A percentile compares a stretch with the other conserved stretches of the same genome.
phyloP scores from a whole-genome alignment of 305 asterid genomes.

The Fraxinus velutina region DNA sequence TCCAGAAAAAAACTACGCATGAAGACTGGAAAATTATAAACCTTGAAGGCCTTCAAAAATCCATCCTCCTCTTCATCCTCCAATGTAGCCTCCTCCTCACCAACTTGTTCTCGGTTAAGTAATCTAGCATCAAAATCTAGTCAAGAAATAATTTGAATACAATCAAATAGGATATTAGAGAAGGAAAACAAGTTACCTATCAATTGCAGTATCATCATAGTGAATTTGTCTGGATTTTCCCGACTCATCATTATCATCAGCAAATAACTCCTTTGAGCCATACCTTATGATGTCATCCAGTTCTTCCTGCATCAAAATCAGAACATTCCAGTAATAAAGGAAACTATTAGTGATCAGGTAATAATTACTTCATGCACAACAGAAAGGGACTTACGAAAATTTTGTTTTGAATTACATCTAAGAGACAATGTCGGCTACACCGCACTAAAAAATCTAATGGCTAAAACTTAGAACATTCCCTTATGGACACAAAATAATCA shows the following conservation, averaged over 20 bases:
- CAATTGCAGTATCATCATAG: conserved; percentile 94
- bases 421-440: not conserved
- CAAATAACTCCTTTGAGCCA: conserved; percentile 93
- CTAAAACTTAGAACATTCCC: not conserved
- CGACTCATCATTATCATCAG: conserved; percentile 82
- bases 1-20: not conserved
- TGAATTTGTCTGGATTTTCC: conserved; percentile 97
- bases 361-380: not conserved
- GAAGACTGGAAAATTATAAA: conserved; percentile 25
- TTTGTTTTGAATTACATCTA: not conserved
- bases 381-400: not conserved
- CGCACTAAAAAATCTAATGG: not conserved
- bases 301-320: conserved; percentile 69
- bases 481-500: conserved; percentile 7
- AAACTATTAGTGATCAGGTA: conserved; percentile 18
- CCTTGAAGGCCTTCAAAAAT: conserved; percentile 95
- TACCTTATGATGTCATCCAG: conserved; percentile 93
- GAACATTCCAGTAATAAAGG: conserved; percentile 23
- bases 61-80: conserved; percentile 96
- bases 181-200: conserved; percentile 50
- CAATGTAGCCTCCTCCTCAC: conserved; percentile 68
- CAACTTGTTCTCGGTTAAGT: conserved; percentile 84
- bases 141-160: conserved; percentile 16
- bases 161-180: conserved; percentile 4
- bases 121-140: conserved; percentile 45